Conservation (phyloP, 225 moss, liverwort and hornwort genomes). For the Bryoerythrophyllum caledonicum region DNA sequence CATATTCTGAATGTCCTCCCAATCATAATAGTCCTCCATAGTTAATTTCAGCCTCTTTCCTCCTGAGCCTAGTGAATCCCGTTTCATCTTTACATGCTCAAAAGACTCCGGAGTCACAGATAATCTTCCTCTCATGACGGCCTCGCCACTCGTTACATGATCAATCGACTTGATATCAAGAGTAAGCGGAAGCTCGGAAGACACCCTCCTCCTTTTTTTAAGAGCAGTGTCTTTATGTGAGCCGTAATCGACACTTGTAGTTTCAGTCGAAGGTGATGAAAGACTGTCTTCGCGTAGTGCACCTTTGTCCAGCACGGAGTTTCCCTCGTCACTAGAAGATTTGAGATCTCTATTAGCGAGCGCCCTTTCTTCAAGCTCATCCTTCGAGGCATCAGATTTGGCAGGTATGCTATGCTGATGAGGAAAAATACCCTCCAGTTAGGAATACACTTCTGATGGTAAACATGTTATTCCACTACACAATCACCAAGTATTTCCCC, state of each 20-base stretch:
- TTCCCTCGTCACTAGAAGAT: constrained; percentile 32
- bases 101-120: constrained; percentile 54
- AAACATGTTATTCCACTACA: constrained; percentile 14
- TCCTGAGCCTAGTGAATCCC: constrained; percentile 59
- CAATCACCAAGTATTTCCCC: constrained; percentile 30
- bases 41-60: constrained; percentile 66
- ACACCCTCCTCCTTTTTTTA: constrained; percentile 36
- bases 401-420: constrained; percentile 58
- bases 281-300: constrained; percentile 42
- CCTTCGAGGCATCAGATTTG: constrained; percentile 42
- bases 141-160: constrained; percentile 35
- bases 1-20: constrained; percentile 79
- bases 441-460: constrained; percentile 26
- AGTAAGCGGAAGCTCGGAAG: constrained; percentile 24
- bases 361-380: constrained; percentile 50
- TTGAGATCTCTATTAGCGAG: constrained; percentile 44
- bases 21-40: constrained; percentile 75
- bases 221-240: constrained; percentile 8
- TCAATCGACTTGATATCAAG: constrained; percentile 26
- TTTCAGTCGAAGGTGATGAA: constrained; percentile 46
- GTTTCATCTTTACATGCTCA: constrained; percentile 69
- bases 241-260: constrained; percentile 34
- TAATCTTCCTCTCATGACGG: constrained; percentile 39
- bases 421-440: constrained; percentile 39
- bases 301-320: constrained; percentile 48